Evolutionary conservation across 2,329 filamentous ascomycete species (phyloP).

Genomic region (Fusarium anguioides): DNA sequence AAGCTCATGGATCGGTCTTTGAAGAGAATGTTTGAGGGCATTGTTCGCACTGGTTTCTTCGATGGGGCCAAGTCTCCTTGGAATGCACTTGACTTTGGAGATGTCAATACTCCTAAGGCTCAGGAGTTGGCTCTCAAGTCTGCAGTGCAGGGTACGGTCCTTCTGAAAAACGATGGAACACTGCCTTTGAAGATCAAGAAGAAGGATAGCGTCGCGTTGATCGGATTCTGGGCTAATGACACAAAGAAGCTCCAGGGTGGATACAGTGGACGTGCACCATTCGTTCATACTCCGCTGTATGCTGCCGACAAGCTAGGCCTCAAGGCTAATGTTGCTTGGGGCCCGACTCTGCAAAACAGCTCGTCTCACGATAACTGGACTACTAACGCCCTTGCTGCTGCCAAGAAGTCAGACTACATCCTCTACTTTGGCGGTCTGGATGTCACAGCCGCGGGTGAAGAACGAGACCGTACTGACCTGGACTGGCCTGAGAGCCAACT

Average conservation of each 20-base stretch:
- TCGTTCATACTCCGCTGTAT: background rate
- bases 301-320: constrained; percentile 1
- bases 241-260: background rate
- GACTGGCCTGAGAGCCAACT: constrained; percentile 8
- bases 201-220: background rate
- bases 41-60: constrained; percentile 13
- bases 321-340: background rate
- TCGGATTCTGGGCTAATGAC: constrained; percentile 6
- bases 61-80: constrained; percentile 5
- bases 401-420: constrained; percentile 4
- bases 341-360: background rate
- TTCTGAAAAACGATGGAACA: background rate
- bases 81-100: background rate
- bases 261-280: background rate
- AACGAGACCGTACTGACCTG: background rate
- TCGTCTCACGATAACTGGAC: background rate
- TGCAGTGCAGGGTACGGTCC: background rate
- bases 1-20: constrained; percentile 11
- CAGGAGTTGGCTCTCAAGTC: background rate
- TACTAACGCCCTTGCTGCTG: background rate
- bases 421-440: constrained; percentile 11
- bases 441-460: constrained; percentile 5
- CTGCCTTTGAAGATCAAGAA: background rate
- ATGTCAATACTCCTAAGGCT: background rate
- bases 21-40: background rate